Conservation (phyloP, 2,329 filamentous ascomycete genomes). For the Arthrobotrys sinensis region DNA sequence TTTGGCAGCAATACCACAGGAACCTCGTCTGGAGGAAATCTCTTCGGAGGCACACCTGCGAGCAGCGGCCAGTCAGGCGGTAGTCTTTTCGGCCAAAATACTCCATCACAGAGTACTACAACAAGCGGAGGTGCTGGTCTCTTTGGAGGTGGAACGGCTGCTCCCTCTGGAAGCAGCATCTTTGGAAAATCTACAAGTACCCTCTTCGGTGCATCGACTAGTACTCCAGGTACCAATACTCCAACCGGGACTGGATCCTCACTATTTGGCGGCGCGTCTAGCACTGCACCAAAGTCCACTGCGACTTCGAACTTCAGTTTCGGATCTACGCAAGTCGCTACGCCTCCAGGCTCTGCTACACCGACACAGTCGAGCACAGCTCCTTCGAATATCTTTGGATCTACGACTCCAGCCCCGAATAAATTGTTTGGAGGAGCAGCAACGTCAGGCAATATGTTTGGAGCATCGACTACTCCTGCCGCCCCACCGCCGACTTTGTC, state of each 20-base stretch:
- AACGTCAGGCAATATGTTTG: constrained; percentile 27
- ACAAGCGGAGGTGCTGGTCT: constrained; percentile 17
- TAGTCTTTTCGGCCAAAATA: constrained; percentile 42
- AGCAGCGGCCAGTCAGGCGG: constrained; percentile 39
- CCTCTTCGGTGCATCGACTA: constrained; percentile 40
- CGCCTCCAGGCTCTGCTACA: constrained; percentile 41
- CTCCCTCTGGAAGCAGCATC: constrained; percentile 26
- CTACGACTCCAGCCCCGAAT: constrained; percentile 46
- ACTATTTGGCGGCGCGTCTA: constrained; percentile 33
- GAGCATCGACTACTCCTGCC: constrained; percentile 48
- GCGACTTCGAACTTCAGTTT: constrained; percentile 41
- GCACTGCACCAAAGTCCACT: constrained; percentile 32
- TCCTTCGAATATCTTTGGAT: constrained; percentile 50
- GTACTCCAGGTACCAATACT: constrained; percentile 51
- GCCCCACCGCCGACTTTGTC: constrained; percentile 44
- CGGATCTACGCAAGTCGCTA: constrained; percentile 50
- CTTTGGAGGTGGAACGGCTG: constrained; percentile 35
- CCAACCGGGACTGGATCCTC: constrained; percentile 32
- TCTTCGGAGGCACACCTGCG: constrained; percentile 41
- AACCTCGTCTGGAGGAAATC: constrained; percentile 32
- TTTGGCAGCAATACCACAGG: constrained; percentile 39
- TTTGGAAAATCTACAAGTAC: constrained; percentile 48
- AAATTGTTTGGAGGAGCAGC: constrained; percentile 25
- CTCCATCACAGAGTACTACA: constrained; percentile 41
- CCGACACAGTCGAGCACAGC: constrained; percentile 45